Percentiles rank a stretch among this genome's conserved stretches.
phyloP scores from a whole-genome alignment of 371 early-diverging fungal genomes.

The Lichtheimia ornata region DNA sequence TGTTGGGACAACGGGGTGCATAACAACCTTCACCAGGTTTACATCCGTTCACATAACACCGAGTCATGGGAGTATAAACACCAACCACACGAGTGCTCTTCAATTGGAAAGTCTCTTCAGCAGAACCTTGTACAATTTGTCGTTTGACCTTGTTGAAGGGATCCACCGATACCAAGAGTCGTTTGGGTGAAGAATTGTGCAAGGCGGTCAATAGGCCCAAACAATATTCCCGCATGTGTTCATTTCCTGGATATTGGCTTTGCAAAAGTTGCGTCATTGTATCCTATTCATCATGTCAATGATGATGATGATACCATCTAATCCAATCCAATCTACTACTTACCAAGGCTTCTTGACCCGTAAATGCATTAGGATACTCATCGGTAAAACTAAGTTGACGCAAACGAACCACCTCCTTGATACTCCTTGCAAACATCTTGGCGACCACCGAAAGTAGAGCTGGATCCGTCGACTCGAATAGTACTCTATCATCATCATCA shows the following conservation, averaged over 20 bases:
- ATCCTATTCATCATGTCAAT: not conserved
- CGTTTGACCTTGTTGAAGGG: conserved; percentile 9
- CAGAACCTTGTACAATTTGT: conserved; percentile 16
- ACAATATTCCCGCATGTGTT: conserved; percentile 12
- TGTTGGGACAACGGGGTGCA: conserved; percentile 30
- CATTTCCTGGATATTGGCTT: conserved; percentile 3
- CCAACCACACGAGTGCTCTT: conserved; percentile 9
- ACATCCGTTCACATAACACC: conserved; percentile 23
- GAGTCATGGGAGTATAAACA: conserved; percentile 19
- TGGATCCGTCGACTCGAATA: conserved; percentile 2
- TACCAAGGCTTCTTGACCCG: conserved; percentile 31
- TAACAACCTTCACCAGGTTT: conserved; percentile 22
- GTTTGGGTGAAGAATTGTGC: conserved; percentile 20
- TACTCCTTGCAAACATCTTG: conserved; percentile 12
- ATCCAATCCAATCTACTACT: not conserved
- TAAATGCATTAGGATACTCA: conserved; percentile 22
- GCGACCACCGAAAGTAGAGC: conserved; percentile 20
- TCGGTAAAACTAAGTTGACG: conserved; percentile 27
- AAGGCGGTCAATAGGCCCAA: conserved; percentile 20
- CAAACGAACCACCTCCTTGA: conserved; percentile 15
- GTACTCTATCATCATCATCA: not conserved
- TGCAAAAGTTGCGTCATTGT: not conserved
- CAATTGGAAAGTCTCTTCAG: conserved; percentile 21
- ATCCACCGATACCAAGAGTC: conserved; percentile 26
- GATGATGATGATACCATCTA: too few species aligned